A percentile compares a stretch with the other conserved stretches of the same genome.
Evolutionary conservation across 305 asterid species (phyloP).

Genomic region (Fraxinus nigra): DNA sequence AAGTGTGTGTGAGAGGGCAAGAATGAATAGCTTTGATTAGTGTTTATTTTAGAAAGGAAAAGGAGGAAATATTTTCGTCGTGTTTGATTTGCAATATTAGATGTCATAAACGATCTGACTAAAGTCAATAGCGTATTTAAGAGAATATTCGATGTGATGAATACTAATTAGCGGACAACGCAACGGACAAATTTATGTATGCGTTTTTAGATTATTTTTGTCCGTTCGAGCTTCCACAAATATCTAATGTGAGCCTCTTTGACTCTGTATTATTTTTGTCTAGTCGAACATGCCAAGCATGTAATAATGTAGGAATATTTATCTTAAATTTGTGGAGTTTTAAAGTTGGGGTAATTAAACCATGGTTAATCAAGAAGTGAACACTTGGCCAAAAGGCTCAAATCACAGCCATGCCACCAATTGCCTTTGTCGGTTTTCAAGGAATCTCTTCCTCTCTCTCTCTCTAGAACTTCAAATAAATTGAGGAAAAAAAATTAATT

Average conservation of each 20-base stretch:
- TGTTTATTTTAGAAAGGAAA: neutral
- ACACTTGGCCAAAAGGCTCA: constrained; percentile 53
- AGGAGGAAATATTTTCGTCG: neutral
- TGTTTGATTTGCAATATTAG: neutral
- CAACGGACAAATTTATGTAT: neutral
- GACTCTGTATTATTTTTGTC: neutral
- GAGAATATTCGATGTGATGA: neutral
- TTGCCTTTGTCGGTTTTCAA: constrained; percentile 34
- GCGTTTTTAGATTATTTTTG: neutral
- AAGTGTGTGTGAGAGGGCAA: constrained; percentile 20
- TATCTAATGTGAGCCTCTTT: neutral
- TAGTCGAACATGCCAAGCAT: neutral
- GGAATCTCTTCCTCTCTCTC: constrained; percentile 27
- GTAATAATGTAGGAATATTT: neutral
- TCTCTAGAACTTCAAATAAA: neutral
- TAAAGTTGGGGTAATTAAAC: constrained; percentile 15
- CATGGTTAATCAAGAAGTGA: constrained; percentile 29
- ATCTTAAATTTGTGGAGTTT: neutral
- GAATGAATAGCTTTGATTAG: neutral
- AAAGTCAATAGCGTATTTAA: neutral
- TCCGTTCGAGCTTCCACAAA: neutral
- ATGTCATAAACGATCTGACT: neutral
- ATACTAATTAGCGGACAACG: neutral
- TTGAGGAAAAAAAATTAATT: neutral
- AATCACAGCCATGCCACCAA: constrained; percentile 52